A percentile compares a stretch with the other conserved stretches of the same genome.
Conservation (phyloP, 1,139 yeast genomes). For the Diutina pseudorugosa region DNA sequence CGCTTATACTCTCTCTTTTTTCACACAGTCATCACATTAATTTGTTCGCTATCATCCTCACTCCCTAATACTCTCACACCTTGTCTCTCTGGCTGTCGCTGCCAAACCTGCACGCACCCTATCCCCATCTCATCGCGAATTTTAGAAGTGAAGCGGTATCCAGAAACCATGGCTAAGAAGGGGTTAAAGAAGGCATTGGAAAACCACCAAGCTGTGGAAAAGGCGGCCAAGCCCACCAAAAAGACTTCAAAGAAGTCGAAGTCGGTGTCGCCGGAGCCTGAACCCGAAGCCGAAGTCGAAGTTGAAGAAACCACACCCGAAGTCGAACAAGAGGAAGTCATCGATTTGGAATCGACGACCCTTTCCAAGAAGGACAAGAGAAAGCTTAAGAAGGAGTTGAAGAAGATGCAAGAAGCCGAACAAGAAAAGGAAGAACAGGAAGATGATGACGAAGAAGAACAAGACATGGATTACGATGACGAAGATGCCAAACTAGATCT, state of each 20-base stretch:
- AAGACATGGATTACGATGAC: constrained; percentile 21
- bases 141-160: not conserved
- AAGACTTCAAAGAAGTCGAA: constrained; percentile 5
- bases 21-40: no score
- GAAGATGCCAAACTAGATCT: constrained; percentile 7
- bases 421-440: constrained; percentile 23
- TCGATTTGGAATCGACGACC: not conserved
- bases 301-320: constrained; percentile 6
- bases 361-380: constrained; percentile 56
- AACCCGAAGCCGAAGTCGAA: constrained; percentile 7
- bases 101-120: constrained; percentile 6
- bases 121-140: constrained; percentile 9
- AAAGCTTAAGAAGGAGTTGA: constrained; percentile 36
- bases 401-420: constrained; percentile 12
- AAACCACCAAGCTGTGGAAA: constrained; percentile 8
- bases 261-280: constrained; percentile 5
- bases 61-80: no score
- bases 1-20: no score
- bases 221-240: constrained; percentile 4
- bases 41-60: no score
- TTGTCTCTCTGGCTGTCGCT: not conserved
- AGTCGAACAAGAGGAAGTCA: not conserved
- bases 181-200: constrained; percentile 9
- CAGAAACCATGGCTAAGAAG: constrained; percentile 8
- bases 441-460: constrained; percentile 24